A percentile compares a stretch with the other conserved stretches of the same genome.
These are phyloP conservation scores for Setaria italica DNA, from an alignment of 202 grass and related monocot species.

Conservation along the genomic window DNA sequence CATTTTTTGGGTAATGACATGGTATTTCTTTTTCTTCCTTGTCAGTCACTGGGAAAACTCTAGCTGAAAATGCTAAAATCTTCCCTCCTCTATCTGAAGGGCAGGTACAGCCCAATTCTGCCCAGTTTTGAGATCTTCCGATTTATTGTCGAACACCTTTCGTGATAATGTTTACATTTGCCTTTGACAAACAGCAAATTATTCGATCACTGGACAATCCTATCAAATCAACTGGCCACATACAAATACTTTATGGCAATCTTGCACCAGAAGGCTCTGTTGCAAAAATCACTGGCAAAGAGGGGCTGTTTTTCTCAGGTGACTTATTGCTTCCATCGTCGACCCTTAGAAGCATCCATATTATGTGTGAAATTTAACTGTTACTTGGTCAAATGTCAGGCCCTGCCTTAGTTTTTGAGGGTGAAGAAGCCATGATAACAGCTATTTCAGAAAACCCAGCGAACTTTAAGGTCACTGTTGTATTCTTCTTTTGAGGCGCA, in stretches of 20 bases:
- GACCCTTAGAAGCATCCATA: constrained; percentile 30
- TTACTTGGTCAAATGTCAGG: constrained; percentile 58
- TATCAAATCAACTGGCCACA: constrained; percentile 96
- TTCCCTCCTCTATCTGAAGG: constrained; percentile 83
- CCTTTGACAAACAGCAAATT: constrained; percentile 67
- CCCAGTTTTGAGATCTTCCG: constrained; percentile 40
- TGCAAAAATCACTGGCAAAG: constrained; percentile 99
- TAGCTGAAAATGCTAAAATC: constrained; percentile 87
- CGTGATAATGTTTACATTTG: constrained; percentile 20
- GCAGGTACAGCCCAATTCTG: constrained; percentile 65
- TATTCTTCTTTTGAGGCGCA: background rate
- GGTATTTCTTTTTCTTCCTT: constrained; percentile 22
- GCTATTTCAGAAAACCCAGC: constrained; percentile 87
- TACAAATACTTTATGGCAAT: constrained; percentile 99
- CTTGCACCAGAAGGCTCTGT: constrained; percentile 97
- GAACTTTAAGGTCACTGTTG: constrained; percentile 70
- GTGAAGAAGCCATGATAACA: constrained; percentile 93
- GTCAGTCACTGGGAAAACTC: constrained; percentile 96
- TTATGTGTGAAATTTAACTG: constrained; percentile 30
- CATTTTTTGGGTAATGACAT: constrained; percentile 26
- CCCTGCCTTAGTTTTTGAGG: constrained; percentile 91
- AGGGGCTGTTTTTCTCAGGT: constrained; percentile 98
- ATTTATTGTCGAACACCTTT: constrained; percentile 30
- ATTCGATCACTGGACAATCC: constrained; percentile 91
- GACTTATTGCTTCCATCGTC: constrained; percentile 36